These are phyloP conservation scores for Hysterium pulicare DNA, from an alignment of 2,329 filamentous ascomycete genomes.

Conservation along the genomic window DNA sequence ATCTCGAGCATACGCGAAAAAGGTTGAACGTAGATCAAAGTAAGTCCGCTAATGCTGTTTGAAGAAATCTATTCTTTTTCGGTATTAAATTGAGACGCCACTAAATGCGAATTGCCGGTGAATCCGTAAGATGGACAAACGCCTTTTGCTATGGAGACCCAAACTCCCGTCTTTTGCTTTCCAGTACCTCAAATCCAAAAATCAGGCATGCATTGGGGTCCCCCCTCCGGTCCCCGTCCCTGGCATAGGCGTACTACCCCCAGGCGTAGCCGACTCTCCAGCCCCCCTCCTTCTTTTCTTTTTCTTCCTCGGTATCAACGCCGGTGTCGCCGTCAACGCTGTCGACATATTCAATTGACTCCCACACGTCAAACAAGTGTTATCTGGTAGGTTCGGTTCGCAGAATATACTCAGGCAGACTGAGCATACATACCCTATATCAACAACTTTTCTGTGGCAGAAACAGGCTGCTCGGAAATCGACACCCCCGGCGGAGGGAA, in stretches of 20 bases:
- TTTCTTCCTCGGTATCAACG: slow-evolving; percentile 32
- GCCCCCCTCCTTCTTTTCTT: slow-evolving; percentile 40
- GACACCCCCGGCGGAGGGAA: slow-evolving; percentile 79
- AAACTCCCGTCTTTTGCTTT: background rate
- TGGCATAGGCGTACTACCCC: slow-evolving; percentile 25
- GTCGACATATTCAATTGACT: slow-evolving; percentile 36
- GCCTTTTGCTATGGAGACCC: background rate
- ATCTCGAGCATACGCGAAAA: no score
- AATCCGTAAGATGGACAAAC: background rate
- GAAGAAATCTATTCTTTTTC: no score
- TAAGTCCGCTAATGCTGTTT: no score
- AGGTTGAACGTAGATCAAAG: no score
- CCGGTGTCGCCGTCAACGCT: slow-evolving; percentile 30
- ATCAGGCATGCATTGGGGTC: slow-evolving; percentile 32
- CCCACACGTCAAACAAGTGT: slow-evolving; percentile 37
- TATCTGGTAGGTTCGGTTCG: slow-evolving; percentile 27
- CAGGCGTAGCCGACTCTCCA: slow-evolving; percentile 33
- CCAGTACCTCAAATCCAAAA: background rate
- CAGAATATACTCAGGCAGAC: slow-evolving; percentile 78
- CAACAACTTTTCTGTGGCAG: slow-evolving; percentile 86
- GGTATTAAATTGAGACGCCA: no score
- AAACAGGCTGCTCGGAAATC: slow-evolving; percentile 99
- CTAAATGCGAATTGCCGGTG: background rate
- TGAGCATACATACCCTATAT: slow-evolving; percentile 92
- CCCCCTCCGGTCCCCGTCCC: slow-evolving; percentile 26